Base-by-base conservation (phyloP, 441 rosid species). In the Bocquillonia castaneifolia region DNA sequence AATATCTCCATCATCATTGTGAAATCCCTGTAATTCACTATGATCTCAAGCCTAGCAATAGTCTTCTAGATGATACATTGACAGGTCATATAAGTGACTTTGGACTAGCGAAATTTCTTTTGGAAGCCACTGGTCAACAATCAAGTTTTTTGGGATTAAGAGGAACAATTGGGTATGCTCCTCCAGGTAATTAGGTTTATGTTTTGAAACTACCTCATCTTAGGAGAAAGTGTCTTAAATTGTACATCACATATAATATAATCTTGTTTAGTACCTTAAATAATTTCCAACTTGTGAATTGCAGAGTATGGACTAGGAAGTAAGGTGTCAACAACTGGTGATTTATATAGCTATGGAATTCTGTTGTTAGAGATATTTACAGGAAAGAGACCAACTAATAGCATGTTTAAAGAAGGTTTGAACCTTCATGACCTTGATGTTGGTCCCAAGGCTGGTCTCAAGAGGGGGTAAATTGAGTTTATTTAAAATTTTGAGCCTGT, bases 261-360 rank as follows among this genome's bases (percentile, higher is more conserved):
- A 36, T 36, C 10, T 36, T 36, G 10, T 36, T 36, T 36, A 3
- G 40, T 36, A 36, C 40, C 40, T 3, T 10, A 36, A 36, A 4
- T 36, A 10, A 3, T 10, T 36, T 36, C 10, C 4, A 36, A 36
- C 40, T 36, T 36, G 10, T 58, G 40, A 36, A 36, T 10, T 36
- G 32, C 64, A 62, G 66, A 62, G 1, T 62, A 42, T 62, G 66
- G 66, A 2, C 6, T 44, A 8, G 53, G 64, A 26, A 17, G 34
- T 0, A 15, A 62, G 12, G 37, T 62, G 6, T 25, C 53, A 62
- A 62, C 14, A 45, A 6, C 8, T 14, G 66, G 53, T 6, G 53
- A 42, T 62, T 6, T 62, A 1, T 62, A 62, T 5, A 62, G 66
- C 22, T 62, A 42, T 44, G 66, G 66, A 6, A 9, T 62, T 28